Conservation (phyloP, 108 stramenopile genomes). For the Fistulifera solaris region DNA sequence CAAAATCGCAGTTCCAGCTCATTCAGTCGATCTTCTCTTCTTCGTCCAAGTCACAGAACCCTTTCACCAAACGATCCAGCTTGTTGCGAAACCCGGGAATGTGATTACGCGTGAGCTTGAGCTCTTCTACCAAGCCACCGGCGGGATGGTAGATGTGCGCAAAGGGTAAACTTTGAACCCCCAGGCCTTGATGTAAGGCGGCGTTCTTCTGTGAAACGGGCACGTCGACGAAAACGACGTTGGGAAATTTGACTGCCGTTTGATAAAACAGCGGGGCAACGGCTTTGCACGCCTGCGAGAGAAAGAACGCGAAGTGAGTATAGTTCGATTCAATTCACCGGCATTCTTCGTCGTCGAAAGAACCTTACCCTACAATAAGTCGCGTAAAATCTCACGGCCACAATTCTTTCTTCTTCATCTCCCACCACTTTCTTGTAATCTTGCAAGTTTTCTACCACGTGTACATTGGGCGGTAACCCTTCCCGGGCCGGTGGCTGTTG, state of each 20-base stretch:
- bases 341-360: neutral
- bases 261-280: slow-evolving; percentile 48
- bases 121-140: slow-evolving; percentile 57
- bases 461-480: slow-evolving; percentile 30
- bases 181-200: slow-evolving; percentile 56
- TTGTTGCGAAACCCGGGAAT: slow-evolving; percentile 11
- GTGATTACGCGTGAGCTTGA: slow-evolving; percentile 39
- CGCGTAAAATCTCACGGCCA: slow-evolving; percentile 56
- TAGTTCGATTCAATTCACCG: neutral
- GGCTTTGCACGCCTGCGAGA: slow-evolving; percentile 51
- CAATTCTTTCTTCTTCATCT: slow-evolving; percentile 31
- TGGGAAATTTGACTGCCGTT: slow-evolving; percentile 28
- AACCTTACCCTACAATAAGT: slow-evolving; percentile 61
- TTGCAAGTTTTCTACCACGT: slow-evolving; percentile 25
- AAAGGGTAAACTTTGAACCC: slow-evolving; percentile 47
- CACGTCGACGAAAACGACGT: slow-evolving; percentile 51
- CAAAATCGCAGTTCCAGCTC: too few relatives aligned
- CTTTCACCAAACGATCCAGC: too few relatives aligned
- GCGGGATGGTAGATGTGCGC: slow-evolving; percentile 58
- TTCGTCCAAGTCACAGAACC: too few relatives aligned
- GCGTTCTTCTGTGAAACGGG: slow-evolving; percentile 53
- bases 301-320: neutral
- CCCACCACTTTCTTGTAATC: slow-evolving; percentile 45
- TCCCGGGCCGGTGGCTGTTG: neutral
- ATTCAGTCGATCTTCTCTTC: too few relatives aligned